Conservation (phyloP, 164 flowering plant genomes). For the Vitis cinerea region DNA sequence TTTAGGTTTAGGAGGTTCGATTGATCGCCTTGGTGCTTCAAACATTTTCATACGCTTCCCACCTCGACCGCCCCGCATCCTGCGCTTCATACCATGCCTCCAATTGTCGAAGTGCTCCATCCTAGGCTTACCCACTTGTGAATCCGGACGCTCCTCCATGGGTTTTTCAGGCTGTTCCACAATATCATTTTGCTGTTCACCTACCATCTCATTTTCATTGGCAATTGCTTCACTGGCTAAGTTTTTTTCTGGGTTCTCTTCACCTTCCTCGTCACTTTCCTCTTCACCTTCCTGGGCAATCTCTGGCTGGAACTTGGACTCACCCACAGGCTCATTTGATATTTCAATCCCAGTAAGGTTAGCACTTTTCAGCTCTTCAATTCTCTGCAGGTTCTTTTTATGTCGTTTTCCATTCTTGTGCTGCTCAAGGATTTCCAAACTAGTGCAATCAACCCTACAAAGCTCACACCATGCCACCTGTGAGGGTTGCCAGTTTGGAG, state of each 20-base stretch:
- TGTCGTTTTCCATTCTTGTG: constrained; percentile 69
- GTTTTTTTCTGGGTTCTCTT: constrained; percentile 7
- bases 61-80: constrained; percentile 22
- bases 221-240: constrained; percentile 6
- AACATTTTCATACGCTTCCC: constrained; percentile 21
- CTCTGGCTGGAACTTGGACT: constrained; percentile 15
- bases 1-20: constrained; percentile 42
- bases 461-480: constrained; percentile 58
- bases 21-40: constrained; percentile 22
- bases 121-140: constrained; percentile 10
- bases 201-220: constrained; percentile 11
- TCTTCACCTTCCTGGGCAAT: background rate
- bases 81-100: constrained; percentile 19
- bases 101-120: constrained; percentile 16
- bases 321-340: constrained; percentile 13
- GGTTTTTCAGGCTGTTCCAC: constrained; percentile 14
- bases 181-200: constrained; percentile 15
- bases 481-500: constrained; percentile 25
- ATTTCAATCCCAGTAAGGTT: constrained; percentile 10
- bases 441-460: constrained; percentile 65
- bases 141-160: constrained; percentile 1
- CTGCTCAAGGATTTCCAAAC: constrained; percentile 52
- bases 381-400: constrained; percentile 40
- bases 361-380: constrained; percentile 31
- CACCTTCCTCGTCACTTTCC: background rate